phyloP scores from a whole-genome alignment of 306 rosid species.

The Lotus japonicus region DNA sequence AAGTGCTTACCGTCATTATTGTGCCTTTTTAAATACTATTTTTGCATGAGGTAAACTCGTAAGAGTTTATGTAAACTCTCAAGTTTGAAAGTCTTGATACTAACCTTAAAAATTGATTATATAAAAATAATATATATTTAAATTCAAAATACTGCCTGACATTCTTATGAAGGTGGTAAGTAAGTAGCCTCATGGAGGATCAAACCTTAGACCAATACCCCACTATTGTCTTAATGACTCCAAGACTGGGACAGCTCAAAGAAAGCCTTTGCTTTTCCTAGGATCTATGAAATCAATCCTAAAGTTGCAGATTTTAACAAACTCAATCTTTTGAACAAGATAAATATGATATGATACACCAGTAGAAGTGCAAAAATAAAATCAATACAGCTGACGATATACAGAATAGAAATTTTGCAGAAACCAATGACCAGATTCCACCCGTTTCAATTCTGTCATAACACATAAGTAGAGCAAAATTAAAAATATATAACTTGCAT shows the following conservation, averaged over 20 bases:
- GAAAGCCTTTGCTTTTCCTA: neutral
- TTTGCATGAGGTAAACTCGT: too few species aligned
- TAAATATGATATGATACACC: neutral
- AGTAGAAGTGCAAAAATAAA: neutral
- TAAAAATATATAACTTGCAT: neutral
- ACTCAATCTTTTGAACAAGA: neutral
- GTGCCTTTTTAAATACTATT: too few species aligned
- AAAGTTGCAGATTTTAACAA: neutral
- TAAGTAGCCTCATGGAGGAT: neutral
- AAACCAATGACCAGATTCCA: neutral
- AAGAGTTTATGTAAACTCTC: too few species aligned
- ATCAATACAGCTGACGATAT: neutral
- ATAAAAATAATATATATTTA: neutral
- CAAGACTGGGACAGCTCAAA: neutral
- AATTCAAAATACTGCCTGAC: neutral
- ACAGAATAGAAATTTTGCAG: neutral
- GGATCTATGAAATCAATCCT: slow-evolving; percentile 6
- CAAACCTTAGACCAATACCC: neutral
- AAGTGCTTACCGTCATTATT: too few species aligned
- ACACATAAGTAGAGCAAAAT: neutral
- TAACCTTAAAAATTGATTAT: neutral
- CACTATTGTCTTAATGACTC: neutral
- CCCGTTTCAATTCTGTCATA: neutral
- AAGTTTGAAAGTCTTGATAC: too few species aligned
- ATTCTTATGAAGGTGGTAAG: neutral